Base-by-base conservation (phyloP, 257 asterid species). In the Leonotis leonurus region DNA sequence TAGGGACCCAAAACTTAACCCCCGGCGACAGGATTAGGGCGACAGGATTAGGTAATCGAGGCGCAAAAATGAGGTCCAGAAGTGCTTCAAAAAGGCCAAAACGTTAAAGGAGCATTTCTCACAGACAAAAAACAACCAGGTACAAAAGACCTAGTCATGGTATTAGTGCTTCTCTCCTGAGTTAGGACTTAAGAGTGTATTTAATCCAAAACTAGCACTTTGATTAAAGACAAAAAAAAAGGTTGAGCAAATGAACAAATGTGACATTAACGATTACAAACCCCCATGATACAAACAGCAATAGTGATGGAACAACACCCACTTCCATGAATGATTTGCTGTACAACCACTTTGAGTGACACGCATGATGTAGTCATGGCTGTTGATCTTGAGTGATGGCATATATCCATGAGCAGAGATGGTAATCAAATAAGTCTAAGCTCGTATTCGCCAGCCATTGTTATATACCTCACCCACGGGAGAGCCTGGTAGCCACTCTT, bases 361-460 rank as follows among this genome's bases (percentile, higher is more conserved):
- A 30, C 64, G 18, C 41, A 61, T 30, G 53, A 30, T 36, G 18
- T 1, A 8, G 35, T 46, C 50, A 8, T 49, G 52, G 41, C 32
- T 25, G 71, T 14, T 50, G 63, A 62, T 68, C 39, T n/a, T 26
- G 29, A 27, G 64, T 20, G 54, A 37, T n/a, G n/a, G n/a, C n/a
- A n/a, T n/a, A 54, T 33, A 37, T 22, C 17, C 16, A 17, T n/a
- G n/a, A 1, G 33, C 24, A 16, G 46, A 55, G 24, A 37, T 6
- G 6, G 29, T 6, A n/a, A 46, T 80, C 76, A 86, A n/a, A 82
- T 72, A 50, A 86, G 85, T 72, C 94, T 70, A 69, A 89, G 78
- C 79, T 89, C 97, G 45, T 89, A 86, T 74, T 89, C 97, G 69
- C 97, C 95, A 32, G 89, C 97, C 95, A 82, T 84, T 54, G 95